phyloP scores from a whole-genome alignment of 495 filamentous ascomycete species.

The Penicillium herquei region DNA sequence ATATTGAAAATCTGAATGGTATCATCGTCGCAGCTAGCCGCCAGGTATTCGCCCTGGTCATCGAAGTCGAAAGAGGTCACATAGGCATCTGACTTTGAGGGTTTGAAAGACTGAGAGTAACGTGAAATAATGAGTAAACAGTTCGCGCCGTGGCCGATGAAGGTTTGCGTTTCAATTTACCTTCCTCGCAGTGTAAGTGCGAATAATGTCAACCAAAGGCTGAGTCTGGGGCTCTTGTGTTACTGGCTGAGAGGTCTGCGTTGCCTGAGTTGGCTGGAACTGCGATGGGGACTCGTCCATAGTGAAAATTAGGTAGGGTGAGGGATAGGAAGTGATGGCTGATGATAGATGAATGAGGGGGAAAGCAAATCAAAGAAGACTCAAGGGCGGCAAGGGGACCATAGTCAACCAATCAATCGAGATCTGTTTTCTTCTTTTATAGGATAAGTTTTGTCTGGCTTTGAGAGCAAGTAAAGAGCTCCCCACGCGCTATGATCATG shows the following conservation, averaged over 20 bases:
- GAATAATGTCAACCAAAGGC: conserved; percentile 49
- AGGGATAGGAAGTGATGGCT: neutral
- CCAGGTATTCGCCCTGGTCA: conserved; percentile 84
- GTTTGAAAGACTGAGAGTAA: conserved; percentile 32
- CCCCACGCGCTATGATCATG: conserved; percentile 10
- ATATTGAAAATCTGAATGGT: conserved; percentile 93
- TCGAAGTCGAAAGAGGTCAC: conserved; percentile 90
- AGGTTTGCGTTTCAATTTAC: conserved; percentile 18
- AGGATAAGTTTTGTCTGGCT: too few species aligned
- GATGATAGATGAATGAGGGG: neutral
- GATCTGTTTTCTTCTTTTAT: too few species aligned
- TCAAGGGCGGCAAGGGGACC: too few species aligned
- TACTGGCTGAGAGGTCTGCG: conserved; percentile 16
- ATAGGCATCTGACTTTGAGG: conserved; percentile 38
- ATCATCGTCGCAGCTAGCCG: conserved; percentile 86
- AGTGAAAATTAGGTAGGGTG: neutral
- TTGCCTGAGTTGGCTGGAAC: neutral
- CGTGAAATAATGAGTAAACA: neutral
- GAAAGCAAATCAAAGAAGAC: too few species aligned
- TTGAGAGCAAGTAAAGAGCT: conserved; percentile 10
- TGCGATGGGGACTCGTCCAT: conserved; percentile 34
- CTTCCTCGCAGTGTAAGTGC: conserved; percentile 46
- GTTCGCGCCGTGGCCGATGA: neutral
- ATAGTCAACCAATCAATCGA: too few species aligned
- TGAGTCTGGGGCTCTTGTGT: conserved; percentile 35